phyloP scores from a whole-genome alignment of 2,329 filamentous ascomycete genomes.

The Dactylellina drechsleri region DNA sequence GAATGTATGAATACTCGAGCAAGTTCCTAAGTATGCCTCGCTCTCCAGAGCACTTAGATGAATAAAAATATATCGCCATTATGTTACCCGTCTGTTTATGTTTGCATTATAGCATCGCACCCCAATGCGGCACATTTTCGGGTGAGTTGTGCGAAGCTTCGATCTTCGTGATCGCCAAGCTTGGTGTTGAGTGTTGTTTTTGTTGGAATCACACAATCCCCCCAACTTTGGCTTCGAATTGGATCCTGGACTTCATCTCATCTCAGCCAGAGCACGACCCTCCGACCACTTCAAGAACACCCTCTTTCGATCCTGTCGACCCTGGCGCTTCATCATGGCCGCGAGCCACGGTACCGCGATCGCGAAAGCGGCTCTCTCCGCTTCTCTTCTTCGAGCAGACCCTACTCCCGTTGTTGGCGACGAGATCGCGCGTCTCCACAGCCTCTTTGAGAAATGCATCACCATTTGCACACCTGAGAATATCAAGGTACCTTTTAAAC shows the following conservation, averaged over 20 bases:
- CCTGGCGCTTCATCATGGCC: conserved; percentile 31
- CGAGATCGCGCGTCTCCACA: conserved; percentile 76
- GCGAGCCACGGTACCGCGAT: conserved; percentile 67
- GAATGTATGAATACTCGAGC: too few relatives aligned
- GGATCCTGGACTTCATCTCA: neutral
- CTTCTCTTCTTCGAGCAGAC: conserved; percentile 77
- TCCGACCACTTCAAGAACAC: neutral
- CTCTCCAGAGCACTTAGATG: too few relatives aligned
- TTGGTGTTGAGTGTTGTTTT: neutral
- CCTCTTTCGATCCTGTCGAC: neutral
- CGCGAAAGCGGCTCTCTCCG: conserved; percentile 80
- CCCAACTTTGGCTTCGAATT: neutral
- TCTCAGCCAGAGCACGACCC: conserved; percentile 1
- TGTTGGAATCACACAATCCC: neutral
- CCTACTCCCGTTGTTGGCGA: conserved; percentile 75
- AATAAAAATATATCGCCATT: too few relatives aligned
- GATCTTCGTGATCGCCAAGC: neutral
- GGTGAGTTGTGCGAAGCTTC: too few relatives aligned
- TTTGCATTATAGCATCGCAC: too few relatives aligned
- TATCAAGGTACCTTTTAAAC: conserved; percentile 80
- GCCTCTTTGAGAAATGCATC: conserved; percentile 72
- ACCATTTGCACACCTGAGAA: conserved; percentile 79
- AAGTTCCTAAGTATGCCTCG: too few relatives aligned
- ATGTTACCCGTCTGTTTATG: too few relatives aligned
- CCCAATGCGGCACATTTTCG: too few relatives aligned